Evolutionary conservation across 352 stramenopile species (phyloP), one percentile per base, ranked within the genome.

Genomic region (Globisporangium yorkense): DNA sequence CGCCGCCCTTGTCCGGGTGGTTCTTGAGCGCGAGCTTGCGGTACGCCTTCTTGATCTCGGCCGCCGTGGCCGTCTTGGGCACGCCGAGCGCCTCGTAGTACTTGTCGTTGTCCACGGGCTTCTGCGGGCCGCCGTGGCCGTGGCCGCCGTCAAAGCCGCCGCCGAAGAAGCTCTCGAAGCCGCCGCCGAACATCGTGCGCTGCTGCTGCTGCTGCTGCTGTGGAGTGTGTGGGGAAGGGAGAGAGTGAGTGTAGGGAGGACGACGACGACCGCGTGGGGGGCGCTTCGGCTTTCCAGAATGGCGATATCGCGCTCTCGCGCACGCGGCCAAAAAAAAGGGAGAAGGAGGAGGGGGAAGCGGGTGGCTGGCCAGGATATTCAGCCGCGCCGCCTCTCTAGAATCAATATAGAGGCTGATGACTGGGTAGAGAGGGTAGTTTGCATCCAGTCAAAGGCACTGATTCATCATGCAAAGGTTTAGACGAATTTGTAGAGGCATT

Each of bases 1-100:
- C 97, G 61, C 97, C 97, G 52, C 97, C 97, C 77, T 99, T 99
- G 71, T 99, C 97, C 27, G 97, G 97, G 77, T 99, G 97, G 72
- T 98, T 97, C 73, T 94, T 96, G 18, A 95, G 72, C 51, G 87
- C 87, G 27, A 96, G 66, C 67, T 96, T 96, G 57, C 87, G 81
- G 70, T 96, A 96, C 7, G 88, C 86, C 62, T 95, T 95, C 75
- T 96, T 96, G 66, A 96, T 92, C 65, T 96, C 87, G 8, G 76
- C 84, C 8, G 71, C 73, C 49, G 75, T 87, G 21, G 86, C 85
- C 40, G 77, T 88, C 79, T 96, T 96, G 27, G 80, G 37, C 35
- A 97, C 82, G 57, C 88, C 88, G 33, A 97, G 75, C 53, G 77
- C 74, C 68, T 96, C 84, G 71, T 96, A 96, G 67, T 89, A 91